phyloP scores from a whole-genome alignment of 805 yeast species.

The Lipomyces starkeyi region DNA sequence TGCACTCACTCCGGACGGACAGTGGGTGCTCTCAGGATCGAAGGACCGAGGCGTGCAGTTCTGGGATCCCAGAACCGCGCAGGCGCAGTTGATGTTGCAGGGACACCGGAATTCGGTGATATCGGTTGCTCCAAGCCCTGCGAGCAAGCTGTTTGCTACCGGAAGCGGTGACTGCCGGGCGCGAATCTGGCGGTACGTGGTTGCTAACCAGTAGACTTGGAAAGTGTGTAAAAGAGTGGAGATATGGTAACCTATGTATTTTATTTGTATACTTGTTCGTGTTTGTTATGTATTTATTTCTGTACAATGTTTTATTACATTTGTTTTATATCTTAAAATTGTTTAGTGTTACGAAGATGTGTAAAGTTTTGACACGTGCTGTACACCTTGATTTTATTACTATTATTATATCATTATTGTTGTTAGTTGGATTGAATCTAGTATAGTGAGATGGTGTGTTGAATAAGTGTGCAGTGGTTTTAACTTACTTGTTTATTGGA shows the following conservation, averaged over 20 bases:
- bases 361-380: background rate
- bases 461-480: too few species aligned
- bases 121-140: slow-evolving; percentile 88
- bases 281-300: background rate
- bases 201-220: slow-evolving; percentile 20
- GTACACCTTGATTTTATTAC: background rate
- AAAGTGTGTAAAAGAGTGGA: background rate
- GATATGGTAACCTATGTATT: background rate
- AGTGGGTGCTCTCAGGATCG: slow-evolving; percentile 90
- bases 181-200: slow-evolving; percentile 73
- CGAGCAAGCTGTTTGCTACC: slow-evolving; percentile 90
- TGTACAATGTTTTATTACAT: background rate
- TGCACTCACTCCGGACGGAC: slow-evolving; percentile 90
- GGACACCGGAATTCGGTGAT: slow-evolving; percentile 97
- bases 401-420: background rate
- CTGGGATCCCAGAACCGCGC: slow-evolving; percentile 93
- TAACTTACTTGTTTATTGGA: background rate
- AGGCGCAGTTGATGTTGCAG: slow-evolving; percentile 91
- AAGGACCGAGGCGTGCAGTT: slow-evolving; percentile 96
- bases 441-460: too few species aligned
- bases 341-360: background rate
- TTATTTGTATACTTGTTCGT: background rate
- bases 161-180: slow-evolving; percentile 98
- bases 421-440: background rate
- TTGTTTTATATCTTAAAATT: background rate